Conservation (phyloP, 495 filamentous ascomycete species). For the Friedmanniomyces simplex region DNA sequence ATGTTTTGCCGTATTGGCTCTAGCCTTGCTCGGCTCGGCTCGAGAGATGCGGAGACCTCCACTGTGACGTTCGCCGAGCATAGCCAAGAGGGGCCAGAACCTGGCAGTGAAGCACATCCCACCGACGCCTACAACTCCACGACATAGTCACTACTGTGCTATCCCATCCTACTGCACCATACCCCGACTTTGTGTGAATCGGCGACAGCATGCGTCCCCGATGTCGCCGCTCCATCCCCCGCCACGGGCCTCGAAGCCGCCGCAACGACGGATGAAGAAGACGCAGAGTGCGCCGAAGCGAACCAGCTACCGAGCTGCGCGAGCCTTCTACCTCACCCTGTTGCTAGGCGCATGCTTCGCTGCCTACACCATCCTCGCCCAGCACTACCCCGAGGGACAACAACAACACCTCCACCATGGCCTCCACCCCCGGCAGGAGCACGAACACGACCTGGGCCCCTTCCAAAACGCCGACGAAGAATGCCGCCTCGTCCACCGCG, state of each 20-base stretch:
- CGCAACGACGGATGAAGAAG: background rate
- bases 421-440: background rate
- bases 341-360: conserved; percentile 19
- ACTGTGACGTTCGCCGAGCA: no score
- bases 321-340: conserved; percentile 31
- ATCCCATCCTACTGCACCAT: no score
- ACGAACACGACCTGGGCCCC: background rate
- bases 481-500: conserved; percentile 72
- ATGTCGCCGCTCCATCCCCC: background rate
- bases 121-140: no score
- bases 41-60: no score
- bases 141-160: no score
- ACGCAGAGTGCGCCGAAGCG: background rate
- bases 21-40: no score
- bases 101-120: no score
- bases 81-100: no score
- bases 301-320: conserved; percentile 21
- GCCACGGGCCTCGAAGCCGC: background rate
- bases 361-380: conserved; percentile 11
- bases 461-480: conserved; percentile 29
- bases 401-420: background rate
- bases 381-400: background rate
- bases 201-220: conserved; percentile 3
- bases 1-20: background rate
- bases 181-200: no score